Conservation (phyloP, 2,329 filamentous ascomycete species). For the Tympanopsis confertula region DNA sequence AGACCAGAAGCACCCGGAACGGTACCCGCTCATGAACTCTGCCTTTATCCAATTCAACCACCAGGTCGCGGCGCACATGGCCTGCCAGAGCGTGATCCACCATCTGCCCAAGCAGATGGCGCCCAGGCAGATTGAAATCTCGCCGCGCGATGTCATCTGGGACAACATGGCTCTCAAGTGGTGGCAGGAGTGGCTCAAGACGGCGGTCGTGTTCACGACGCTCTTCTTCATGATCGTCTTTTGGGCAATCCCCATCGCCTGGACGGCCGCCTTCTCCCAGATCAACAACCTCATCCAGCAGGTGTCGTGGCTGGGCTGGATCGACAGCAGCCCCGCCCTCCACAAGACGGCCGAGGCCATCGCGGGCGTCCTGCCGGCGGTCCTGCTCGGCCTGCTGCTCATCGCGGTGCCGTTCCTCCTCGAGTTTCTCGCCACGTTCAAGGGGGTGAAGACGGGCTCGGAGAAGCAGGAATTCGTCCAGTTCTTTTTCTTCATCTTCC, state of each 20-base stretch:
- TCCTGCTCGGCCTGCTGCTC: constrained; percentile 66
- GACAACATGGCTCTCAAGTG: constrained; percentile 92
- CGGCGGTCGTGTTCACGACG: constrained; percentile 48
- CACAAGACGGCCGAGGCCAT: constrained; percentile 52
- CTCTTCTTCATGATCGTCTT: constrained; percentile 69
- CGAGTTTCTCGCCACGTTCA: constrained; percentile 57
- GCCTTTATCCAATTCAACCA: constrained; percentile 98
- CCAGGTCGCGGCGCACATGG: constrained; percentile 95
- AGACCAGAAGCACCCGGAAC: constrained; percentile 75
- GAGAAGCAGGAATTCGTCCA: constrained; percentile 73
- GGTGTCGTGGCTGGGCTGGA: constrained; percentile 59
- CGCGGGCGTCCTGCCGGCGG: constrained; percentile 75
- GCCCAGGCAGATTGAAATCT: constrained; percentile 83
- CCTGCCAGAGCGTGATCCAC: constrained; percentile 81
- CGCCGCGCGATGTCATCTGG: constrained; percentile 87
- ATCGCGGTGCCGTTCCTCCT: constrained; percentile 73
- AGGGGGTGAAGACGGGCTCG: constrained; percentile 74
- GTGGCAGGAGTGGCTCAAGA: constrained; percentile 80
- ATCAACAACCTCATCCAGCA: constrained; percentile 56
- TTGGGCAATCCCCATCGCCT: constrained; percentile 83
- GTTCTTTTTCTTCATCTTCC: constrained; percentile 81
- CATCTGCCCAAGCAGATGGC: constrained; percentile 90
- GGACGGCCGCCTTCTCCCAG: constrained; percentile 73
- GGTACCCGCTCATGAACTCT: constrained; percentile 85
- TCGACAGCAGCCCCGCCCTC: constrained; percentile 47